Percentiles rank a stretch among this genome's conserved stretches.
Conservation (phyloP, 257 asterid genomes). For the Solanum gracilifrons region DNA sequence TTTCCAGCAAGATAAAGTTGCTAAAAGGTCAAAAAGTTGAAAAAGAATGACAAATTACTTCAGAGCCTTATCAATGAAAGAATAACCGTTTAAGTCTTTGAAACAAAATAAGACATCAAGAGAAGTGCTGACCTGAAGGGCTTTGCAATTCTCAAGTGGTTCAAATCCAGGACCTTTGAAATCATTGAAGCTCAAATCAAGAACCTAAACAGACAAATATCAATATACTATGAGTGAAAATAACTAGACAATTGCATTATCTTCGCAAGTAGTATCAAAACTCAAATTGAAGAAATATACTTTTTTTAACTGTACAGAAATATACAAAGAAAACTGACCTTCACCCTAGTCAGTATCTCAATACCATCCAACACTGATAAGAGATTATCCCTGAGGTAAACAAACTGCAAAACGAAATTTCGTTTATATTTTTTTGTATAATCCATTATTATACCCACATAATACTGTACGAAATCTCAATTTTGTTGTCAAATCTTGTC, state of each 20-base stretch:
- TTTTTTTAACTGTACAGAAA: background rate
- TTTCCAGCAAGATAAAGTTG: slow-evolving; percentile 99
- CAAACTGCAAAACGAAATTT: slow-evolving; percentile 52
- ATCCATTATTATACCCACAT: background rate
- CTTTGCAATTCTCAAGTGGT: slow-evolving; percentile 89
- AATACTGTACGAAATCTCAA: background rate
- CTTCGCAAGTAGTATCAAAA: background rate
- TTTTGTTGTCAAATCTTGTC: background rate
- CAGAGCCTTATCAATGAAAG: background rate
- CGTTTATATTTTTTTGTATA: background rate
- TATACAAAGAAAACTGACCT: slow-evolving; percentile 39
- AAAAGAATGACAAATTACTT: background rate
- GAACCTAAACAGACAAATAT: slow-evolving; percentile 53
- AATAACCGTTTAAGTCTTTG: background rate
- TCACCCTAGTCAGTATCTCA: slow-evolving; percentile 80
- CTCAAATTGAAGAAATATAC: background rate
- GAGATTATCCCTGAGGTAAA: slow-evolving; percentile 94
- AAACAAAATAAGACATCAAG: background rate
- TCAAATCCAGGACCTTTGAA: slow-evolving; percentile 98
- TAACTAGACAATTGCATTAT: background rate
- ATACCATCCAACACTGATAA: slow-evolving; percentile 87
- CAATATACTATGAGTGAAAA: background rate
- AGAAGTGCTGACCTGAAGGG: slow-evolving; percentile 65
- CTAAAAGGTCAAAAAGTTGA: slow-evolving; percentile 27
- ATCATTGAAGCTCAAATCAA: slow-evolving; percentile 96